These are phyloP conservation scores for Malassezia vespertilionis DNA, from an alignment of 1,284 basidiomycete species.

Conservation along the genomic window DNA sequence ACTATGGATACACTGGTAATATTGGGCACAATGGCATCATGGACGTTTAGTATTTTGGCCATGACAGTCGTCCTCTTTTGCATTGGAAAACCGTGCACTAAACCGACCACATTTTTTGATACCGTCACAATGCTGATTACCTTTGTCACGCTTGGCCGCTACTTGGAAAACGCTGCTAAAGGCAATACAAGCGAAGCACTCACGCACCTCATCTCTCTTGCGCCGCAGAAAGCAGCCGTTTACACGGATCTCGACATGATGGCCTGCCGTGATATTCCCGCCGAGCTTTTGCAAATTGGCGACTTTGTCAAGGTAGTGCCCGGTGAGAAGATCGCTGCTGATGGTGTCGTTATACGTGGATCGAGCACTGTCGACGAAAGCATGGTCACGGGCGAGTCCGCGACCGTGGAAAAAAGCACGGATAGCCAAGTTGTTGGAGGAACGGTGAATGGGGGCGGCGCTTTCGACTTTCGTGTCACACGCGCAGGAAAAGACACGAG, in stretches of 20 bases:
- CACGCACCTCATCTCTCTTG: slow-evolving; percentile 85
- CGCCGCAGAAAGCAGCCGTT: slow-evolving; percentile 88
- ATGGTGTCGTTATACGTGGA: slow-evolving; percentile 77
- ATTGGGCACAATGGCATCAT: slow-evolving; percentile 86
- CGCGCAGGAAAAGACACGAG: slow-evolving; percentile 93
- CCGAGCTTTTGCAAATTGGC: slow-evolving; percentile 85
- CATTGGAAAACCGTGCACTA: slow-evolving; percentile 53
- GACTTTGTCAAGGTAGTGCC: slow-evolving; percentile 89
- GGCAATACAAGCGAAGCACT: slow-evolving; percentile 92
- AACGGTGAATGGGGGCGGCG: slow-evolving; percentile 88
- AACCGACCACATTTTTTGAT: slow-evolving; percentile 89
- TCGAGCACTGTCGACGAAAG: slow-evolving; percentile 86
- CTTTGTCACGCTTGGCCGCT: slow-evolving; percentile 89
- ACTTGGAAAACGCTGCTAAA: slow-evolving; percentile 91
- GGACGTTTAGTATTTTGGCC: slow-evolving; percentile 69
- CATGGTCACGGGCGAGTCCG: slow-evolving; percentile 91
- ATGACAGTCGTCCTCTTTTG: slow-evolving; percentile 50
- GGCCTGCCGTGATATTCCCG: slow-evolving; percentile 77
- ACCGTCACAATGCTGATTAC: slow-evolving; percentile 97
- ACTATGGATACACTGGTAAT: slow-evolving; percentile 89
- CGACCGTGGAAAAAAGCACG: slow-evolving; percentile 70
- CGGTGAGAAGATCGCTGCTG: slow-evolving; percentile 90
- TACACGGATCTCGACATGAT: slow-evolving; percentile 58
- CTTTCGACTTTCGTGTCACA: slow-evolving; percentile 88
- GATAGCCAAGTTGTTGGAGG: slow-evolving; percentile 86